These are phyloP conservation scores for Chalara sp. DNA, from an alignment of 2,329 filamentous ascomycete genomes.

Conservation along the genomic window DNA sequence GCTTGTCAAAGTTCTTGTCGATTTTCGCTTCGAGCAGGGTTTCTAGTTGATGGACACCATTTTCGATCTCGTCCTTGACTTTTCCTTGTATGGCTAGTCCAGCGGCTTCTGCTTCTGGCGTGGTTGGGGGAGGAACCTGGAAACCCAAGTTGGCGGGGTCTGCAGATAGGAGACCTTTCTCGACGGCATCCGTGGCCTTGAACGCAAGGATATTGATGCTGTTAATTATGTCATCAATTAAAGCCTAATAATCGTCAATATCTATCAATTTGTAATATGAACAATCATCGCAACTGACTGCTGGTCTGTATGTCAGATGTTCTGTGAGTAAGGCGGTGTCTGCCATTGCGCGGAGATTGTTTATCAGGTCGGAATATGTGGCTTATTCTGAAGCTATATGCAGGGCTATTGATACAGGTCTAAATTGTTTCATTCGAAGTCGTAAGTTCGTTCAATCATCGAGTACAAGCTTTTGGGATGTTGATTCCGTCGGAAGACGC, in stretches of 20 bases:
- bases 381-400: no score
- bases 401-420: no score
- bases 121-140: conserved; percentile 40
- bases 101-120: conserved; percentile 34
- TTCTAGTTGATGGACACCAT: conserved; percentile 79
- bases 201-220: conserved; percentile 90
- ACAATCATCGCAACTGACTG: conserved; percentile 49
- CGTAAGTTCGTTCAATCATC: no score
- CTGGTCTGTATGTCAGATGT: conserved; percentile 89
- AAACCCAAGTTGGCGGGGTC: conserved; percentile 80
- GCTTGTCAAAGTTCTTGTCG: conserved; percentile 78
- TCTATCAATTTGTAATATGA: conserved; percentile 3
- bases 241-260: conserved; percentile 48
- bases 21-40: conserved; percentile 75
- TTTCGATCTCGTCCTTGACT: conserved; percentile 69
- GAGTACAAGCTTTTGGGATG: no score
- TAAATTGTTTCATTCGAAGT: no score
- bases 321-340: conserved; percentile 73
- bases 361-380: no score
- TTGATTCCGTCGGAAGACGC: no score
- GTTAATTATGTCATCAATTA: conserved; percentile 98
- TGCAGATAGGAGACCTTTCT: conserved; percentile 69
- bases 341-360: conserved; percentile 2
- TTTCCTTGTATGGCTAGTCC: conserved; percentile 37
- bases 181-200: conserved; percentile 80